phyloP scores from a whole-genome alignment of 83 land plant genomes.

The Picea abies region DNA sequence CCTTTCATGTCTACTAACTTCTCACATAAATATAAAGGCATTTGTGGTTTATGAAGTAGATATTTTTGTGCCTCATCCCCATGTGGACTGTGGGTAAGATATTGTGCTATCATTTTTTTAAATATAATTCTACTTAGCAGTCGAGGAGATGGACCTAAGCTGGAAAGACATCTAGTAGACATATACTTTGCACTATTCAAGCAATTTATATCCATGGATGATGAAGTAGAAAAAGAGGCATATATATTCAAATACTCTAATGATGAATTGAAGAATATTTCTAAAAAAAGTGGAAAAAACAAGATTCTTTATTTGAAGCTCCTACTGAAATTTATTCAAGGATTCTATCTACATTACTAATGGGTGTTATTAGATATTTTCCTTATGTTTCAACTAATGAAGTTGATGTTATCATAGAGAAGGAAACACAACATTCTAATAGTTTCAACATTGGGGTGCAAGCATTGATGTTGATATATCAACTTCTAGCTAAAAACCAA shows the following conservation, averaged over 20 bases:
- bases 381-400: too few relatives aligned
- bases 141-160: conserved; percentile 87
- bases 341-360: conserved; percentile 54
- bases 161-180: conserved; percentile 87
- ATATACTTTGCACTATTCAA: conserved; percentile 95
- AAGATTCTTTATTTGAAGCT: conserved; percentile 23
- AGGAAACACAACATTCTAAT: too few relatives aligned
- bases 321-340: conserved; percentile 79
- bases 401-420: too few relatives aligned
- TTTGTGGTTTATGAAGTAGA: too few relatives aligned
- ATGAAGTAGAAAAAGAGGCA: conserved; percentile 22
- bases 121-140: conserved; percentile 76
- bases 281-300: conserved; percentile 23
- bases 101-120: conserved; percentile 55
- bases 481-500: too few relatives aligned
- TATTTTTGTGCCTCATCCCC: too few relatives aligned
- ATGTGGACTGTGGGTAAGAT: too few relatives aligned
- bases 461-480: too few relatives aligned
- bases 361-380: too few relatives aligned
- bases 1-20: conserved; percentile 58
- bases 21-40: too few relatives aligned
- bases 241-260: conserved; percentile 25
- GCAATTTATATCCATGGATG: conserved; percentile 39
- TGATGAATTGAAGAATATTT: conserved; percentile 17
- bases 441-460: too few relatives aligned